Evolutionary conservation across 345 rosid species (phyloP).

Genomic region (Psidium guajava): DNA sequence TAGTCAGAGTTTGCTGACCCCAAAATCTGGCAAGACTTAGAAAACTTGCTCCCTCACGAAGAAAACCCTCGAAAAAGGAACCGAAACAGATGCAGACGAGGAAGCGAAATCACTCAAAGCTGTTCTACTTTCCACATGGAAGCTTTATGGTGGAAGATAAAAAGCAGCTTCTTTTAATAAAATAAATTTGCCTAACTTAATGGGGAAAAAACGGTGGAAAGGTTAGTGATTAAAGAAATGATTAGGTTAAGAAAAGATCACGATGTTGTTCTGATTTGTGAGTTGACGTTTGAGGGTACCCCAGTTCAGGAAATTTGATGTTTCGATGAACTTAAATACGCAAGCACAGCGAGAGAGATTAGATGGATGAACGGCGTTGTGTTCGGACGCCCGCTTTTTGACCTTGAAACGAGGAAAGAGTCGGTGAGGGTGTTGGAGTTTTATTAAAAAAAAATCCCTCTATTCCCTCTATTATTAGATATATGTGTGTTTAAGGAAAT

Average conservation of each 20-base stretch:
- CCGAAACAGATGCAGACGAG: background rate
- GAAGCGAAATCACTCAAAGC: background rate
- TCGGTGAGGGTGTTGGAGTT: background rate
- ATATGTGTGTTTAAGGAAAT: background rate
- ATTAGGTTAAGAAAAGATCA: background rate
- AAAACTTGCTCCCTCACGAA: background rate
- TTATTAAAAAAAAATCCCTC: no score
- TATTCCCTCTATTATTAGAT: no score
- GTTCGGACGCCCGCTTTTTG: background rate
- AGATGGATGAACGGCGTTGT: background rate
- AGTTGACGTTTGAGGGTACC: slow-evolving; percentile 1
- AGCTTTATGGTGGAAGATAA: background rate
- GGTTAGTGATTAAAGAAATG: slow-evolving; percentile 1
- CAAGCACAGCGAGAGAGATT: background rate
- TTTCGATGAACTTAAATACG: background rate
- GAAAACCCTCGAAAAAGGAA: background rate
- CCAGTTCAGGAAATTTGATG: background rate
- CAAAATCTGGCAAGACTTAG: background rate
- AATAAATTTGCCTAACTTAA: slow-evolving; percentile 10
- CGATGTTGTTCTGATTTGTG: background rate
- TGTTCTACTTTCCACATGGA: background rate
- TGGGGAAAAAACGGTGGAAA: background rate
- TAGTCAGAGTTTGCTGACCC: background rate
- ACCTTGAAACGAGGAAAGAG: background rate
- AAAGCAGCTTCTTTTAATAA: background rate